phyloP scores from a whole-genome alignment of 495 filamentous ascomycete species.

The Emericellopsis terricola region DNA sequence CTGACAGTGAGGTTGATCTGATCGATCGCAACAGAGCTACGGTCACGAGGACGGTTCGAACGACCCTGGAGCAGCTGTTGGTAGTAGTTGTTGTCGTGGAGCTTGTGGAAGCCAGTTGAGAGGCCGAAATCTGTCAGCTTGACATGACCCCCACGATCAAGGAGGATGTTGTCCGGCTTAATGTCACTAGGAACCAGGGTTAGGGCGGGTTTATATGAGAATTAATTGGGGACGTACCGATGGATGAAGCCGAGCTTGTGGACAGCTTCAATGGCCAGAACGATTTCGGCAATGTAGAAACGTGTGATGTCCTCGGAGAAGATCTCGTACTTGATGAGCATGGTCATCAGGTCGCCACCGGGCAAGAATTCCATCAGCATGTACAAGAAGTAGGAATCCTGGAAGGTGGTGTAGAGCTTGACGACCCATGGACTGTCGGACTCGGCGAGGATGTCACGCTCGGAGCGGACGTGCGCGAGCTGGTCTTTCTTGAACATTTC shows the following conservation, averaged over 20 bases:
- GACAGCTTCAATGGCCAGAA: slow-evolving; percentile 92
- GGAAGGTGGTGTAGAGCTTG: slow-evolving; percentile 94
- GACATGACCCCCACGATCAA: slow-evolving; percentile 43
- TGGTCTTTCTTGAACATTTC: slow-evolving; percentile 99
- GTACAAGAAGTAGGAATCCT: slow-evolving; percentile 88
- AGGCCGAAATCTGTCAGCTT: slow-evolving; percentile 98
- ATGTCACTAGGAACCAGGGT: slow-evolving; percentile 25
- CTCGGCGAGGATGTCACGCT: slow-evolving; percentile 93
- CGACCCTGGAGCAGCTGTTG: slow-evolving; percentile 78
- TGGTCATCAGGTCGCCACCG: slow-evolving; percentile 97
- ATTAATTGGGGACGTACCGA: slow-evolving; percentile 34
- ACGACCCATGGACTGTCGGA: slow-evolving; percentile 98
- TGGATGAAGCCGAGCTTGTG: slow-evolving; percentile 98
- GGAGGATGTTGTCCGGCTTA: slow-evolving; percentile 10
- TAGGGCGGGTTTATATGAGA: slow-evolving; percentile 1
- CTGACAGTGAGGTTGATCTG: slow-evolving; percentile 97
- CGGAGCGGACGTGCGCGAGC: slow-evolving; percentile 92
- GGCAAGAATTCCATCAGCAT: slow-evolving; percentile 99
- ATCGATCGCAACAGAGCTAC: slow-evolving; percentile 86
- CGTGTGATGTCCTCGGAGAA: slow-evolving; percentile 97
- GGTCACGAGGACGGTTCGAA: slow-evolving; percentile 56
- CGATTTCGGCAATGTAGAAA: slow-evolving; percentile 98
- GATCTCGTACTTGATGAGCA: slow-evolving; percentile 99
- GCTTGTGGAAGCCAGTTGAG: slow-evolving; percentile 93
- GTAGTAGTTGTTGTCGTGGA: slow-evolving; percentile 96